Base-by-base conservation (phyloP, 768 basidiomycete genomes). In the Gelatoporia subvermispora region DNA sequence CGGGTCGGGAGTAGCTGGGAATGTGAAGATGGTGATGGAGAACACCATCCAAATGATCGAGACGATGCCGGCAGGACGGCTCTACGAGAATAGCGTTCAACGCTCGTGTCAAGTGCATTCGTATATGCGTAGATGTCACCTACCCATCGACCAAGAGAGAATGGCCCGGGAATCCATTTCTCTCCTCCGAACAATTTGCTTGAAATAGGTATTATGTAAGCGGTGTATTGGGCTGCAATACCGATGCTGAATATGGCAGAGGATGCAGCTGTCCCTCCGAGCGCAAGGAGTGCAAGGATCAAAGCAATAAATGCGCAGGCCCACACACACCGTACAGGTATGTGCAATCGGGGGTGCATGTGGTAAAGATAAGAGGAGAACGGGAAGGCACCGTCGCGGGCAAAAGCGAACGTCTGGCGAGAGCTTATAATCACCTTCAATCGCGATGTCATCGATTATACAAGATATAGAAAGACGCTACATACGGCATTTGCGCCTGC, bases 351-450 rank as follows among this genome's bases (percentile, higher is more conserved):
- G 0, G 48, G 43, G 59, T 81, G 82, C 65, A 88, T 75, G 25
- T 73, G 70, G 59, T 82, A 83, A 3, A 86, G 65, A 68, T 72
- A 78, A 8, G 64, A 53, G 0, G 85, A 87, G 54, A 86, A 77
- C 0, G 84, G 85, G 2, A 87, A 73, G 0, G 78, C 83, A 18
- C 74, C 75, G 57, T 88, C 85, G 1, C 85, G 75, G 21, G 81
- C 75, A 62, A 87, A 85, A 1, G 84, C 84, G 56, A 85, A 87
- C 0, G 77, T 78, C 61, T 87, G 85, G 3, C 85, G 75, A 0
- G 75, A 77, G 5, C 68, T 64, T 4, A 72, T 72, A n/a, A 69
- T 61, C 22, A 74, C 64, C 65, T 65, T 22, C 21, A 34, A 41
- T 40, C 31, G 22, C 35, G 21, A 17, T n/a, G n/a, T n/a, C n/a